Evolutionary conservation across 768 basidiomycete species (phyloP), one percentile per base, ranked within the genome.

Genomic region (Tremella yokohamensis): DNA sequence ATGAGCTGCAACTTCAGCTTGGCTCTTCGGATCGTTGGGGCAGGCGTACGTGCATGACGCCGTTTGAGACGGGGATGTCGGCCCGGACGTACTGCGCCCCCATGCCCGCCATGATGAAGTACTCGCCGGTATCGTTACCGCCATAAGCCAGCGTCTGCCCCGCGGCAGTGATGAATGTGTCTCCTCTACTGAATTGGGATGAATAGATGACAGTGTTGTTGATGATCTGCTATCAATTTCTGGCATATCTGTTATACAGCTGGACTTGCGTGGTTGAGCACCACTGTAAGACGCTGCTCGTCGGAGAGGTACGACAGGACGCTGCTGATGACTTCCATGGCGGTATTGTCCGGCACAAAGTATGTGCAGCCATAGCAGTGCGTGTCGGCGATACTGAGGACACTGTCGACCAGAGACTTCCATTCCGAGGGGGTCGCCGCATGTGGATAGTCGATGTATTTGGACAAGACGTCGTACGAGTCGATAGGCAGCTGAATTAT

Each of bases 1-100:
- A 65, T 65, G 7, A 65, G 53, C 64, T 65, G 40, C 34, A 34
- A 22, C 11, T 18, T 52, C 51, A 52, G 51, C 29, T 34, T n/a
- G n/a, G n/a, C n/a, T n/a, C n/a, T 16, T 15, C 48, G 22, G 6
- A 22, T 8, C 4, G 22, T 45, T 4, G 4, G 22, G 42, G 22
- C 8, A 9, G 9, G 55, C 60, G 55, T 48, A 68, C 66, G 57
- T 64, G 63, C 1, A 68, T 55, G 2, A 68, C 64, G 7, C 66
- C 66, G 53, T 68, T 68, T n/a, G 63, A 54, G 6, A 57, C 47
- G 0, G 60, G 56, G 8, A 69, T 62, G 49, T 69, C 64, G 19
- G 48, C 56, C 20, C 68, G 25, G 2, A 69, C 19, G 34, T 65
- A 60, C 29, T 42, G 37, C 7, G 53, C 62, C 8, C 42, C 44